Evolutionary conservation across 257 asterid species (phyloP), one percentile per base, ranked within the genome.

Genomic region (Apocynum venetum): DNA sequence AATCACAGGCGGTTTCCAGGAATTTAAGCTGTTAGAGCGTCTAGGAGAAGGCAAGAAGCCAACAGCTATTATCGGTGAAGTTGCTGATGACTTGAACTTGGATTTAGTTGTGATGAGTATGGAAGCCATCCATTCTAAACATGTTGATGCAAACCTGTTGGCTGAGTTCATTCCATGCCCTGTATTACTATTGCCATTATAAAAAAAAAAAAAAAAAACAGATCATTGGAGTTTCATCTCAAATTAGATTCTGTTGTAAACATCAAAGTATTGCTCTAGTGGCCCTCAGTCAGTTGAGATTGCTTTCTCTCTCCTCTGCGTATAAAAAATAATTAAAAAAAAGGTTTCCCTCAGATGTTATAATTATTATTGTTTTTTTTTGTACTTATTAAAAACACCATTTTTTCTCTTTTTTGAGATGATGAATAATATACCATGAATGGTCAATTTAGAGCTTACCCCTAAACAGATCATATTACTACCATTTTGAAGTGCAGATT

Each of bases 81-180:
- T 96, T 72, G 99, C 99, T 15, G 98, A 96, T 64, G 99, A 93
- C 36, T 81, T 96, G 97, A 93, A 88, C 76, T 85, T 96, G 91
- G 98, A 96, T 88, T 85, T 96, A 73, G 98, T 96, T 43, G 85
- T 96, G 25, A 84, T 96, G 94, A 96, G 99, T 79, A 93, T 96
- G 99, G 99, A 96, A 76, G 94, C 98, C 56, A 84, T 96, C 84
- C 99, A 96, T 84, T 91, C 99, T 79, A 96, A 93, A 74, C 98
- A 91, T n/a, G 98, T 95, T 0, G 99, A 95, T 77, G 99, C 98
- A 2, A 96, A 96, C 80, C 87, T 96, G 79, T 83, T 91, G 71
- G 99, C 94, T 0, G 99, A 96, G 92, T 96, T 96, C 91, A 89
- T 90, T 77, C 99, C 98, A 17, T 93, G 99, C 75, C 97, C 99